A percentile compares a stretch with the other conserved stretches of the same genome.
Evolutionary conservation across 768 basidiomycete genomes (phyloP).

Genomic region (Tephrocybe sp.): DNA sequence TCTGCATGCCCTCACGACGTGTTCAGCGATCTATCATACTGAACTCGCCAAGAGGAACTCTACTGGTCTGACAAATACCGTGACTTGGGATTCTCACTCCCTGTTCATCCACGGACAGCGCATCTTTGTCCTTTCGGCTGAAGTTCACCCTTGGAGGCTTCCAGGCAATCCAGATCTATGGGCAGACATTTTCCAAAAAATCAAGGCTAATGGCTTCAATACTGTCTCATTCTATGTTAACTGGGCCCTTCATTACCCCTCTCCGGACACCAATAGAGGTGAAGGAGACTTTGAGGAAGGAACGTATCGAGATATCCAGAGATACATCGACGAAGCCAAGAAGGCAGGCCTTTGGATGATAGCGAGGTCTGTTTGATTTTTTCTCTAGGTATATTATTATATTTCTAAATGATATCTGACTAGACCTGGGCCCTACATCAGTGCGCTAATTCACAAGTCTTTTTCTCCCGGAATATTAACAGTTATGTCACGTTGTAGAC

Average conservation of each 20-base stretch:
- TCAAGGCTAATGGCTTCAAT: slow-evolving; percentile 61
- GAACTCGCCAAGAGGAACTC: slow-evolving; percentile 26
- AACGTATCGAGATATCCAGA: slow-evolving; percentile 50
- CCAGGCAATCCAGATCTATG: slow-evolving; percentile 50
- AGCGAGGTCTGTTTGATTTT: slow-evolving; percentile 33
- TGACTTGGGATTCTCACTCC: slow-evolving; percentile 61
- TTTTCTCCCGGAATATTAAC: neutral
- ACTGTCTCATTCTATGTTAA: slow-evolving; percentile 58
- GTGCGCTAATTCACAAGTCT: slow-evolving; percentile 21
- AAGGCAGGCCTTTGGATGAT: slow-evolving; percentile 56
- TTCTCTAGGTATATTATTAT: neutral
- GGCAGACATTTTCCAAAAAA: slow-evolving; percentile 60
- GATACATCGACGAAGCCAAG: slow-evolving; percentile 49
- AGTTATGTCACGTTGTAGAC: slow-evolving; percentile 23
- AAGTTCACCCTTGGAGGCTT: slow-evolving; percentile 60
- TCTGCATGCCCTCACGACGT: slow-evolving; percentile 10
- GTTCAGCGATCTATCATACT: slow-evolving; percentile 2
- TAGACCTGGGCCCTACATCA: slow-evolving; percentile 54
- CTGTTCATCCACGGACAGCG: slow-evolving; percentile 56
- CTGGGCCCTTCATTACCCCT: slow-evolving; percentile 56
- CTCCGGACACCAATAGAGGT: slow-evolving; percentile 38
- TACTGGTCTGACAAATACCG: slow-evolving; percentile 43
- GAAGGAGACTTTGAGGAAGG: slow-evolving; percentile 46
- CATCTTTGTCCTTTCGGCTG: slow-evolving; percentile 57
- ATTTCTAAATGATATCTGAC: neutral